Conservation (phyloP, 2,329 filamentous ascomycete genomes). For the Cladosporium sp. region DNA sequence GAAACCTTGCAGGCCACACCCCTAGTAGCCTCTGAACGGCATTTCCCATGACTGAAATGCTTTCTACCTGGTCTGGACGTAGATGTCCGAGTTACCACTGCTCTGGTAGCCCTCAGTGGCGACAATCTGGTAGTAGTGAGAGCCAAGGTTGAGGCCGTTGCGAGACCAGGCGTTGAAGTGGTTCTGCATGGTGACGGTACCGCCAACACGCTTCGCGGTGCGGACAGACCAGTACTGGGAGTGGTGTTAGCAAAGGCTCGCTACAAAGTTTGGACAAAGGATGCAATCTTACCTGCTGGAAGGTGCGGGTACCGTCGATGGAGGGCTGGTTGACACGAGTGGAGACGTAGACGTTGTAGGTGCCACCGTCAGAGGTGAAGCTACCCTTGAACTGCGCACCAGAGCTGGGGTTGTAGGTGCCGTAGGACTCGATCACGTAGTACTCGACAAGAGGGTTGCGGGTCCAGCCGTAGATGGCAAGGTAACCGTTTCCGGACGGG, state of each 20-base stretch:
- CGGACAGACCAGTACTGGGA: constrained; percentile 50
- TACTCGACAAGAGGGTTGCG: constrained; percentile 52
- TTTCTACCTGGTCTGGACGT: constrained; percentile 30
- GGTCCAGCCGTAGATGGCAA: constrained; percentile 57
- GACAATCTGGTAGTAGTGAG: constrained; percentile 49
- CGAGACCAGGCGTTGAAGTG: constrained; percentile 52
- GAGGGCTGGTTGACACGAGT: constrained; percentile 42
- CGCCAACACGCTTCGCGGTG: constrained; percentile 44
- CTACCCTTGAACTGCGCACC: constrained; percentile 47
- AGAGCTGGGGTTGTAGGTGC: constrained; percentile 41
- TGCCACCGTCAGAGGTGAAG: constrained; percentile 48
- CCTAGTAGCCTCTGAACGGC: too few species aligned
- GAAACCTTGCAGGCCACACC: too few species aligned
- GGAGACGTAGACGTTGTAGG: constrained; percentile 49
- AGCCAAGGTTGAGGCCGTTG: constrained; percentile 46
- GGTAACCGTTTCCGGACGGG: constrained; percentile 48
- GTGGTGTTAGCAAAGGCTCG: too few species aligned
- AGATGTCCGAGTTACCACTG: constrained; percentile 46
- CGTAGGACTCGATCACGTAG: constrained; percentile 54
- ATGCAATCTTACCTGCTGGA: constrained; percentile 29
- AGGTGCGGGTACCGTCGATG: constrained; percentile 50
- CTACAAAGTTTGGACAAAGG: too few species aligned
- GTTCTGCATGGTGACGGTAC: constrained; percentile 44
- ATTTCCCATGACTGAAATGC: constrained; percentile 17
- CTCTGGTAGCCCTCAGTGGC: constrained; percentile 53